phyloP scores from a whole-genome alignment of 2,329 filamentous ascomycete species.

The Arthroderma sp. region DNA sequence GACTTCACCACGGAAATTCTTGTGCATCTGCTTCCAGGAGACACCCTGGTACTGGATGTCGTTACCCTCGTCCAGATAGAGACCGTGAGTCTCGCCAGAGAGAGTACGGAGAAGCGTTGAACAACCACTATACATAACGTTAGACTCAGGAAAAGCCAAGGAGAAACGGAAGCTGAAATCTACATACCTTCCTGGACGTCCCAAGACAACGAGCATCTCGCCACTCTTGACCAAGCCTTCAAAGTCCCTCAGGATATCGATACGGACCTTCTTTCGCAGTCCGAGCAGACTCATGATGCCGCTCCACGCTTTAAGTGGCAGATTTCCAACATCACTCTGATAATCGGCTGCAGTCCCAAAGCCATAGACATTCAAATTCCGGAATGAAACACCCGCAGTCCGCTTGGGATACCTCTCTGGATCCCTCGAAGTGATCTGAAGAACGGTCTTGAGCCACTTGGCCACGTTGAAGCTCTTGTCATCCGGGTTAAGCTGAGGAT shows the following conservation, averaged over 20 bases:
- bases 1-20: conserved; percentile 66
- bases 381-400: conserved; percentile 31
- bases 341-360: conserved; percentile 33
- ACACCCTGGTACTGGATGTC: conserved; percentile 66
- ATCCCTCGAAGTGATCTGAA: conserved; percentile 31
- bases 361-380: conserved; percentile 30
- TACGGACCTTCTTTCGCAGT: conserved; percentile 28
- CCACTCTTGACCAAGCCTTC: conserved; percentile 50
- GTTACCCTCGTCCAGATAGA: conserved; percentile 56
- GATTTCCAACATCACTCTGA: conserved; percentile 34
- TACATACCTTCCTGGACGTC: conserved; percentile 34
- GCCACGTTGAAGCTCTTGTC: conserved; percentile 35
- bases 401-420: conserved; percentile 28
- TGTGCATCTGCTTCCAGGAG: conserved; percentile 22
- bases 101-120: conserved; percentile 78
- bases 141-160: neutral
- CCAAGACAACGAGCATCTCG: conserved; percentile 48
- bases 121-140: conserved; percentile 38
- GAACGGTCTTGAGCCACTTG: conserved; percentile 37
- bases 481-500: conserved; percentile 35
- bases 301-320: conserved; percentile 28
- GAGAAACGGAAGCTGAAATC: neutral
- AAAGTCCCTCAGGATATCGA: conserved; percentile 52
- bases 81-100: conserved; percentile 72
- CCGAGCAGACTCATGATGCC: conserved; percentile 19